Evolutionary conservation across 1,284 basidiomycete genomes (phyloP).

Genomic region (Phellopilus nigrolimitatus): DNA sequence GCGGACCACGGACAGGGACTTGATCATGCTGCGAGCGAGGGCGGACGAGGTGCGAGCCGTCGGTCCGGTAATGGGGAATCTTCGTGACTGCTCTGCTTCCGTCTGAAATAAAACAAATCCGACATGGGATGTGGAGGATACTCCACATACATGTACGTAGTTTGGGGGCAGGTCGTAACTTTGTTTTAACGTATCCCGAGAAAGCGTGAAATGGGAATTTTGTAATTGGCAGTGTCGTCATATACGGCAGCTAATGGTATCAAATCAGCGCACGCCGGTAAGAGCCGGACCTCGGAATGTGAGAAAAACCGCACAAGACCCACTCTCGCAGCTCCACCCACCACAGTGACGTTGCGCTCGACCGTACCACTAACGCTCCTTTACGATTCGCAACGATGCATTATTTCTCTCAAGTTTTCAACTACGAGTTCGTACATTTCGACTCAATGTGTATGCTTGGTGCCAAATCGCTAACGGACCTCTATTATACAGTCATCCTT

Average conservation of each 20-base stretch:
- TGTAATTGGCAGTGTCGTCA: no score
- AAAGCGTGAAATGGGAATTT: no score
- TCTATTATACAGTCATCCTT: constrained; percentile 61
- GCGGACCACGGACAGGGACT: background rate
- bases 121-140: no score
- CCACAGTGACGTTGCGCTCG: background rate
- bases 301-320: no score
- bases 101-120: no score
- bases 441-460: background rate
- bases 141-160: no score
- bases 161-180: no score
- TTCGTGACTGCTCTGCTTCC: background rate
- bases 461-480: background rate
- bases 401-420: constrained; percentile 27
- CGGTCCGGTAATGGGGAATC: background rate
- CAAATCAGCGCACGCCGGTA: no score
- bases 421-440: constrained; percentile 25
- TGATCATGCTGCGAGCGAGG: background rate
- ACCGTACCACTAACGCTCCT: constrained; percentile 3
- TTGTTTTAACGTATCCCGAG: no score
- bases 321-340: background rate
- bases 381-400: constrained; percentile 20
- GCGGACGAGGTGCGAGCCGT: background rate
- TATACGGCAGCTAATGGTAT: no score
- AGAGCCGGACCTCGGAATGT: no score